Base-by-base conservation (phyloP, 2,329 filamentous ascomycete genomes). In the Diaporthe vaccinii region DNA sequence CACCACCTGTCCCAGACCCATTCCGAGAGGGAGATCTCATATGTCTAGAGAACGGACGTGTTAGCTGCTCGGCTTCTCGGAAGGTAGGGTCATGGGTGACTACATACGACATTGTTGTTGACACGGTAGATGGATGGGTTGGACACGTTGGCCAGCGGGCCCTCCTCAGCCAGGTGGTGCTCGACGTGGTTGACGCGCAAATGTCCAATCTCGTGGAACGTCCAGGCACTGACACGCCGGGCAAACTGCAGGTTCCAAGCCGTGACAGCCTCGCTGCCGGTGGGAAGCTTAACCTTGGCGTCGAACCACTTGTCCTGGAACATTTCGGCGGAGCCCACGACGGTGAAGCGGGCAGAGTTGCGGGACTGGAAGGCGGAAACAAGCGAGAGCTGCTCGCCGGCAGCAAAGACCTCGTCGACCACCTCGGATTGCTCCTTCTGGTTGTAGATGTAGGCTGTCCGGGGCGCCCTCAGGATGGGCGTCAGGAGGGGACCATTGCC, bases 91-190 rank as follows among this genome's bases (percentile, higher is more conserved):
- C 3, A 15, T 14, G 22, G 12, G 22, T 59, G 22, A 8, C 8
- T 12, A 94, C 95, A 83, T 91, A 98, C 96, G 80, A 98, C 96
- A 82, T 98, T 93, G 85, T 95, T 98, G 90, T 98, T 99, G 83
- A 99, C 92, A 78, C 97, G 91, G 87, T 99, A 99, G 79, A 98
- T 96, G 74, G 87, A 90, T 14, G 96, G 96, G 87, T 98, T 98
- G 78, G 90, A 89, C 78, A 89, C 89, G 77, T 91, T 89, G 62
- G 82, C 82, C 46, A 69, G 34, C n/a, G 84, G 87, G 49, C 84
- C 84, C 75, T 85, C 88, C 79, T 90, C 90, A 78, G 91, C 84
- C 72, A 93, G 85, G 81, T 92, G 92, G 85, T 99, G 97, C 85
- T 95, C 91, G 78, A 98, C 89, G 80, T 89, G 91, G 82, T 95